These are phyloP conservation scores for Syzygium grande DNA, from an alignment of 345 rosid genomes.

Conservation along the genomic window DNA sequence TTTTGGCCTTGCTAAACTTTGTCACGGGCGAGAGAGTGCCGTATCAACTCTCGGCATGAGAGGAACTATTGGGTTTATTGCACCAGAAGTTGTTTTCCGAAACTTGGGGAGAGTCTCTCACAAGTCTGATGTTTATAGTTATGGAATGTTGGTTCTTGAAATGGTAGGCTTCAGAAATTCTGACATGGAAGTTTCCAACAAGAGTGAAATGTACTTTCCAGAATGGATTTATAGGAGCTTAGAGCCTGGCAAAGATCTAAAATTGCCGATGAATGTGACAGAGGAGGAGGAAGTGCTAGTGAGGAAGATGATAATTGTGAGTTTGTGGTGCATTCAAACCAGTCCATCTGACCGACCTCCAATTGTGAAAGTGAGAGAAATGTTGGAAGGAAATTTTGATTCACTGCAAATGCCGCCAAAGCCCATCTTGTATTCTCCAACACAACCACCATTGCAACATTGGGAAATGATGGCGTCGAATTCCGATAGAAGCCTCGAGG, in stretches of 20 bases:
- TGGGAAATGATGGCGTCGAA: background rate
- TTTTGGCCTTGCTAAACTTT: conserved; percentile 38
- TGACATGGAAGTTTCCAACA: background rate
- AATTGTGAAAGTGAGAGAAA: background rate
- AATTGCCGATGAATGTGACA: background rate
- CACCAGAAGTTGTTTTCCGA: conserved; percentile 22
- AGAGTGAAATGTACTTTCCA: conserved; percentile 26
- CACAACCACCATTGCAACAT: background rate
- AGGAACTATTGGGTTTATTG: conserved; percentile 36
- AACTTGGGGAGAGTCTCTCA: conserved; percentile 23
- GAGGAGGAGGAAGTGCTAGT: background rate
- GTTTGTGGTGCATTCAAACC: conserved; percentile 7
- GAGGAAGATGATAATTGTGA: conserved; percentile 3
- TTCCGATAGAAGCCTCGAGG: background rate
- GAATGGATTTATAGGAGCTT: conserved; percentile 18
- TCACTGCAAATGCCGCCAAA: background rate
- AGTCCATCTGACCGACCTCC: background rate
- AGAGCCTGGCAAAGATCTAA: conserved; percentile 1
- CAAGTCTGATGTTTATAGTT: conserved; percentile 44
- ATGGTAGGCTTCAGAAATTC: conserved; percentile 22
- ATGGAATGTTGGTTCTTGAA: conserved; percentile 36
- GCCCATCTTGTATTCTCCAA: background rate
- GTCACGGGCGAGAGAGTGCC: conserved; percentile 15
- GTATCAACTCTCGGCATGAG: conserved; percentile 9
- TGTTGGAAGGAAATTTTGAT: conserved; percentile 4